These are phyloP conservation scores for Populus tremula DNA, from an alignment of 345 rosid species.

Conservation along the genomic window DNA sequence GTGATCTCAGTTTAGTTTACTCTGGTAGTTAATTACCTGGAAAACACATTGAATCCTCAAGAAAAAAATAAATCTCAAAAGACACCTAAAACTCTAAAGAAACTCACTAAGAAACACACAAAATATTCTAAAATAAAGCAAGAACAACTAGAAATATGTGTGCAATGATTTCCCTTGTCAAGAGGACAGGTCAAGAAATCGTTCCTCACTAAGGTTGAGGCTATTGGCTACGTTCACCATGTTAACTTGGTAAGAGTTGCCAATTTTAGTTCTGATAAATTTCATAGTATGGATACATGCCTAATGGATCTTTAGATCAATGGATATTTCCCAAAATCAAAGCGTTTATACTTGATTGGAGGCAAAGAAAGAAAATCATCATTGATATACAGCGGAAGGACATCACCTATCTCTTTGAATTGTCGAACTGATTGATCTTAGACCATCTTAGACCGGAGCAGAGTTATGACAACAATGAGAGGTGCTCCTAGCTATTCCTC, in stretches of 20 bases:
- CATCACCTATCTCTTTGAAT: constrained; percentile 21
- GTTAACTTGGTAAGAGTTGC: constrained; percentile 12
- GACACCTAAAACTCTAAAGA: too few relatives aligned
- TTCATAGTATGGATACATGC: constrained; percentile 9
- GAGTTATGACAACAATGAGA: constrained; percentile 3
- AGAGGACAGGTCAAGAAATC: background rate
- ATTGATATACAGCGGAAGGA: constrained; percentile 10
- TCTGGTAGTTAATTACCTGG: too few relatives aligned
- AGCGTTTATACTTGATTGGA: constrained; percentile 1
- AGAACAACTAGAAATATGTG: too few relatives aligned
- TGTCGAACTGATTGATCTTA: constrained; percentile 5
- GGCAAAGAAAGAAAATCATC: constrained; percentile 7
- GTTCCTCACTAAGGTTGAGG: constrained; percentile 15
- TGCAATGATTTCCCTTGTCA: too few relatives aligned
- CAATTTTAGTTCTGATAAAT: constrained; percentile 17
- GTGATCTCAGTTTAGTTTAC: too few relatives aligned
- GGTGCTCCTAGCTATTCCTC: too few relatives aligned
- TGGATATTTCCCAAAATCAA: constrained; percentile 7
- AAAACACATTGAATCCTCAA: too few relatives aligned
- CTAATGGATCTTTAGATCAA: constrained; percentile 10
- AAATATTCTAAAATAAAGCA: too few relatives aligned
- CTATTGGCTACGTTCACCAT: constrained; percentile 7
- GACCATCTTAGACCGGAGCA: constrained; percentile 9
- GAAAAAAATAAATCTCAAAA: too few relatives aligned
- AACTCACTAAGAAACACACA: too few relatives aligned